Percentiles rank a stretch among this genome's conserved stretches.
Evolutionary conservation across 352 stramenopile species (phyloP).

Genomic region (Phytophthora syringae): DNA sequence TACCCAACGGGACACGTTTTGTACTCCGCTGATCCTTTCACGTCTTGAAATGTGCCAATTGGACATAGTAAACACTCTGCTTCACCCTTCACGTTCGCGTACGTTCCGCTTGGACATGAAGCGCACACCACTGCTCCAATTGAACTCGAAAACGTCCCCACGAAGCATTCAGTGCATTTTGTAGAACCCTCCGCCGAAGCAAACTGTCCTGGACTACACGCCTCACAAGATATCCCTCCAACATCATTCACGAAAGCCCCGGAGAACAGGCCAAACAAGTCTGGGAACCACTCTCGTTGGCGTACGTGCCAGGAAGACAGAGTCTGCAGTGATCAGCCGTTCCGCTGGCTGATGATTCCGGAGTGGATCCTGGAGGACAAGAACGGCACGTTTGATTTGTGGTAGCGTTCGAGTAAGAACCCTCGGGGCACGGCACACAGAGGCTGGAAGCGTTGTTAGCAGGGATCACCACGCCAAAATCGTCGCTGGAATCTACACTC

Average conservation of each 20-base stretch:
- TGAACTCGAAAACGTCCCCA: slow-evolving; percentile 37
- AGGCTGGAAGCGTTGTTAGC: slow-evolving; percentile 18
- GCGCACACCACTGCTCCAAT: slow-evolving; percentile 17
- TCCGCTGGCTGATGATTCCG: neutral
- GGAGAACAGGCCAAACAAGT: slow-evolving; percentile 42
- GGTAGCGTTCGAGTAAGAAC: slow-evolving; percentile 54
- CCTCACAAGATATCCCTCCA: slow-evolving; percentile 41
- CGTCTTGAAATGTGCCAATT: slow-evolving; percentile 45
- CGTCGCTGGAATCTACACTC: no score
- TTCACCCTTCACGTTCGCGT: slow-evolving; percentile 41
- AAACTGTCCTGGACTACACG: slow-evolving; percentile 55
- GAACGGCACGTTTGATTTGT: slow-evolving; percentile 47
- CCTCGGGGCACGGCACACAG: slow-evolving; percentile 45
- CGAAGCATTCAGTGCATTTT: slow-evolving; percentile 35
- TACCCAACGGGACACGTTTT: slow-evolving; percentile 45
- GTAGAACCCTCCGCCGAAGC: slow-evolving; percentile 23
- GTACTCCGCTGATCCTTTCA: slow-evolving; percentile 33
- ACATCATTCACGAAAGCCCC: slow-evolving; percentile 38
- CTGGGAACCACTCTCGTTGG: slow-evolving; percentile 33
- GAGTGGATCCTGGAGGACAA: slow-evolving; percentile 46
- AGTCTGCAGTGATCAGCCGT: slow-evolving; percentile 27
- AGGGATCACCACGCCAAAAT: slow-evolving; percentile 4
- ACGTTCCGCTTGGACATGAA: slow-evolving; percentile 42
- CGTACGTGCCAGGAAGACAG: slow-evolving; percentile 58
- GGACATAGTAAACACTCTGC: slow-evolving; percentile 56